Evolutionary conservation across 768 basidiomycete genomes (phyloP).

Genomic region (Brasilioporus rufonigricans): DNA sequence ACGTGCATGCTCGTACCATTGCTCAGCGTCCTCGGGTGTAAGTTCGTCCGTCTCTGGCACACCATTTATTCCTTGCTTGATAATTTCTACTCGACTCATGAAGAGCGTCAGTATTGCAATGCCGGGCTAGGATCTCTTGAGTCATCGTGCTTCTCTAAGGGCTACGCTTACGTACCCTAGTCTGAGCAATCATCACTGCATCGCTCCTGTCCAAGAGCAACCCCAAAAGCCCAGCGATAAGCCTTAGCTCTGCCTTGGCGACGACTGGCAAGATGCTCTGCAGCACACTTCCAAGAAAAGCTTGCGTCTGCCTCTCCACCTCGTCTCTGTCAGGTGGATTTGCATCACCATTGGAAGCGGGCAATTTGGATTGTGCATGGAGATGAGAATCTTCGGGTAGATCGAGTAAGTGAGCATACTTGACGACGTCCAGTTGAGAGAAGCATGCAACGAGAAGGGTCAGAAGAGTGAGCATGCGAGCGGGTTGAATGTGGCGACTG

Average conservation of each 20-base stretch:
- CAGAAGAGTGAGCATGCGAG: slow-evolving; percentile 81
- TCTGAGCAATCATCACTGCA: slow-evolving; percentile 67
- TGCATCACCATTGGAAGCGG: slow-evolving; percentile 15
- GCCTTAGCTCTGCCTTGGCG: slow-evolving; percentile 71
- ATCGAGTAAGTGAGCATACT: slow-evolving; percentile 71
- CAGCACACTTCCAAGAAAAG: slow-evolving; percentile 80
- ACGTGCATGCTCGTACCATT: slow-evolving; percentile 56
- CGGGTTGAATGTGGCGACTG: slow-evolving; percentile 74
- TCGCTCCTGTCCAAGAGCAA: slow-evolving; percentile 79
- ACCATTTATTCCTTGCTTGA: slow-evolving; percentile 67
- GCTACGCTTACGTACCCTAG: slow-evolving; percentile 56
- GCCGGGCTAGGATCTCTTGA: slow-evolving; percentile 64
- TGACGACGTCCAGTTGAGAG: slow-evolving; percentile 88
- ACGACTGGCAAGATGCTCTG: slow-evolving; percentile 85
- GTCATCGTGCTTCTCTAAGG: not conserved
- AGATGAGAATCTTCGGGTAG: slow-evolving; percentile 53
- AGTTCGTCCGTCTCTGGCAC: slow-evolving; percentile 58
- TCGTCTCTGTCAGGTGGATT: slow-evolving; percentile 51
- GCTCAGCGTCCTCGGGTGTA: slow-evolving; percentile 71
- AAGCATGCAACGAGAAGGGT: slow-evolving; percentile 95
- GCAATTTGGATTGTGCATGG: slow-evolving; percentile 18
- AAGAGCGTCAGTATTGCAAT: slow-evolving; percentile 88
- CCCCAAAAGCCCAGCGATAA: slow-evolving; percentile 84
- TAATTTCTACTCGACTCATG: slow-evolving; percentile 88
- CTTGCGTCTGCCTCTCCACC: slow-evolving; percentile 86